These are phyloP conservation scores for Crataegus laevigata DNA, from an alignment of 306 rosid species.

Conservation along the genomic window DNA sequence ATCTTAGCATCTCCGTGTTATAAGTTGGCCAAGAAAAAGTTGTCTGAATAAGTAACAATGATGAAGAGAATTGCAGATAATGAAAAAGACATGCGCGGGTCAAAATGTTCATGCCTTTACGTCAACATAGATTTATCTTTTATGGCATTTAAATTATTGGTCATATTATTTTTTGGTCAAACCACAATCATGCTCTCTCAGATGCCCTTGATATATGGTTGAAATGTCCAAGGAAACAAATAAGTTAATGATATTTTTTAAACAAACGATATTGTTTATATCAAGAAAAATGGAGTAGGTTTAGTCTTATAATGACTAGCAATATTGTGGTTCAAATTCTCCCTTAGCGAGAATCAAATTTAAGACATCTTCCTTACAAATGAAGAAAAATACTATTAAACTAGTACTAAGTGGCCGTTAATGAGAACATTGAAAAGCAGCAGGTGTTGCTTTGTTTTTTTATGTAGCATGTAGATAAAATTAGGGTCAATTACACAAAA, in stretches of 20 bases:
- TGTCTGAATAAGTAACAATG: neutral
- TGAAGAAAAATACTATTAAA: too few species aligned
- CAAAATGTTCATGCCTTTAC: neutral
- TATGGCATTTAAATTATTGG: neutral
- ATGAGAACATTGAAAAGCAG: too few species aligned
- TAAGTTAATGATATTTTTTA: neutral
- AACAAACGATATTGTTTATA: too few species aligned
- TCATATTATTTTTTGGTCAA: neutral
- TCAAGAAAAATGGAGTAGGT: too few species aligned
- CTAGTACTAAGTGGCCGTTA: too few species aligned
- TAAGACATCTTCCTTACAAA: too few species aligned
- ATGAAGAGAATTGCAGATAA: neutral
- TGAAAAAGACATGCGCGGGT: neutral
- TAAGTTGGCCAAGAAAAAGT: neutral
- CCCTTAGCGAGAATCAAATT: accelerated
- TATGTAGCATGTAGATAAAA: too few species aligned
- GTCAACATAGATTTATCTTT: neutral
- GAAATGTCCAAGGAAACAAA: neutral
- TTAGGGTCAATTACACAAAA: too few species aligned
- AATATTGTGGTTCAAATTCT: too few species aligned
- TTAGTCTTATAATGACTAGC: too few species aligned
- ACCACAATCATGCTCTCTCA: neutral
- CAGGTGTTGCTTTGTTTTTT: too few species aligned
- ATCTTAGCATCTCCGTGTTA: neutral
- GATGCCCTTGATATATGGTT: neutral